Evolutionary conservation across 148 eudicot species (phyloP), one percentile per base, ranked within the genome.

Genomic region (Bassia scoparia): DNA sequence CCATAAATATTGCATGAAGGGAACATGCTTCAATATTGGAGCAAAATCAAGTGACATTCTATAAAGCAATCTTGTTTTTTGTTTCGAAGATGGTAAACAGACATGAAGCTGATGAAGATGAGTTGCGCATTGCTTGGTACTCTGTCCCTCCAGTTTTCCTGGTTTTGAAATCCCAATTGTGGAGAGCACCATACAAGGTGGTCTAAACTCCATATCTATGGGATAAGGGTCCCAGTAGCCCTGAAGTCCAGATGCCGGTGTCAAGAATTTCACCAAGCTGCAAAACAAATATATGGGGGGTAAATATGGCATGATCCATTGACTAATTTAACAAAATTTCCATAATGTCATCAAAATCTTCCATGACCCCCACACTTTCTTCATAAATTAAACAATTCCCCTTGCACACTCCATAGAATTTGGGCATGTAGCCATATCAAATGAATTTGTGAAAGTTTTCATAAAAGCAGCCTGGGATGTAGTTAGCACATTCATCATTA

Each of bases 221-320:
- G 97, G 98, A 79, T 91, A 94, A 0, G 97, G 98, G 74, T 94
- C 98, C 98, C 97, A 94, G 67, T 88, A 88, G 46, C 98, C 98
- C 84, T 91, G 89, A 46, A 94, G 91, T 37, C 96, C 92, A 26
- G 91, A 87, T 76, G 86, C 80, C 7, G 96, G 98, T 31, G 98
- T 89, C 91, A 89, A 86, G 81, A 94, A 94, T 74, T 89, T 91
- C 82, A 95, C 98, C 73, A 95, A 80, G 88, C 98, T 95, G 93
- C 77, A 58, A 73, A 23, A 66, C n/a, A n/a, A n/a, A n/a, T n/a
- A n/a, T n/a, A n/a, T n/a, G n/a, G n/a, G n/a, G n/a, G n/a, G n/a
- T n/a, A n/a, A n/a, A n/a, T n/a, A n/a, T n/a, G n/a, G n/a, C n/a
- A n/a, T n/a, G n/a, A n/a, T n/a, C n/a, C n/a, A n/a, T n/a, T n/a